Evolutionary conservation across 2,329 filamentous ascomycete genomes (phyloP).

Genomic region (Penicillium olsonii): DNA sequence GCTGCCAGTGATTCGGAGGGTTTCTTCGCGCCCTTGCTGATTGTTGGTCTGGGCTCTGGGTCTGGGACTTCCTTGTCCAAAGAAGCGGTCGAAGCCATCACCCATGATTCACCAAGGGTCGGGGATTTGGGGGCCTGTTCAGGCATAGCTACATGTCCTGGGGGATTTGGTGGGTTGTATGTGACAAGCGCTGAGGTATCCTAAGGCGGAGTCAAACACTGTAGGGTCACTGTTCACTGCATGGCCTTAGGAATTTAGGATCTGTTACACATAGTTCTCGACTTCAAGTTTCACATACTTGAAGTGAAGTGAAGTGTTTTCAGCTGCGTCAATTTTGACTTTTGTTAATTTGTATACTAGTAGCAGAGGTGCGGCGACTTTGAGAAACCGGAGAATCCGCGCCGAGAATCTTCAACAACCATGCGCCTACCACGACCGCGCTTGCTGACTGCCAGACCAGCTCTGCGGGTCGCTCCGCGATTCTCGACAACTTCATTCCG

Average conservation of each 20-base stretch:
- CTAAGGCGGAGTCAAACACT: background rate
- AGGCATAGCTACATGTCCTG: conserved; percentile 23
- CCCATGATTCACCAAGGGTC: conserved; percentile 40
- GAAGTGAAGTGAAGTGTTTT: too few species aligned
- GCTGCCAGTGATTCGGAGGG: conserved; percentile 25
- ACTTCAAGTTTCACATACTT: too few species aligned
- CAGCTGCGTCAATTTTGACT: too few species aligned
- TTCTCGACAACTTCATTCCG: conserved; percentile 21
- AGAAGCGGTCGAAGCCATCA: conserved; percentile 31
- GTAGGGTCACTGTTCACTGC: background rate
- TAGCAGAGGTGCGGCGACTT: too few species aligned
- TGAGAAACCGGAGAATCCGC: conserved; percentile 14
- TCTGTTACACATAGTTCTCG: background rate
- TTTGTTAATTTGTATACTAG: too few species aligned
- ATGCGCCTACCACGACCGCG: conserved; percentile 25
- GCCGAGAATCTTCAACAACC: conserved; percentile 18
- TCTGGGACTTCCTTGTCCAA: conserved; percentile 15
- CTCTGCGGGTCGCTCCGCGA: conserved; percentile 6
- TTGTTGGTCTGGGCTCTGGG: background rate
- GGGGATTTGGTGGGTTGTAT: background rate
- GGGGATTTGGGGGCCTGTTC: conserved; percentile 19
- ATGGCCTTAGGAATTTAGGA: background rate
- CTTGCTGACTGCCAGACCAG: conserved; percentile 6
- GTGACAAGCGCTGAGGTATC: background rate
- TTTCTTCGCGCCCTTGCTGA: conserved; percentile 6